These are phyloP conservation scores for Salix udensis DNA, from an alignment of 345 rosid genomes.

Conservation along the genomic window DNA sequence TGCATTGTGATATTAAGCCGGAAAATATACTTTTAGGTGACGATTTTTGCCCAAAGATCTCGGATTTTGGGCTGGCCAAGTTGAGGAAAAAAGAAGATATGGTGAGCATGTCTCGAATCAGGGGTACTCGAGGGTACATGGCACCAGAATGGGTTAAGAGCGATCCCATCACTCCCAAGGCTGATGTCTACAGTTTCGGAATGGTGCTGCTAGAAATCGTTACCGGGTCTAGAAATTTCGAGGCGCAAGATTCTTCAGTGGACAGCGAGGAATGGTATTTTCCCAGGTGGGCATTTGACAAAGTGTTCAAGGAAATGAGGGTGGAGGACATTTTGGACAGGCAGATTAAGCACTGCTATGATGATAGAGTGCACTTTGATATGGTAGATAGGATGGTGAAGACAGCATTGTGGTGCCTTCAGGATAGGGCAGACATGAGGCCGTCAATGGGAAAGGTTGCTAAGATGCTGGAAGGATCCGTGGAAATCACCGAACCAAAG, in stretches of 20 bases:
- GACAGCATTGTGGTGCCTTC: constrained; percentile 74
- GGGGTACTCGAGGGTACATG: constrained; percentile 73
- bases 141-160: constrained; percentile 63
- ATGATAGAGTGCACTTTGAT: constrained; percentile 43
- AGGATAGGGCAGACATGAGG: constrained; percentile 53
- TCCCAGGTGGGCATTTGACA: constrained; percentile 67
- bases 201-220: constrained; percentile 65
- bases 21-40: constrained; percentile 31
- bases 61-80: constrained; percentile 47
- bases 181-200: constrained; percentile 69
- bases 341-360: constrained; percentile 50
- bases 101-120: constrained; percentile 59
- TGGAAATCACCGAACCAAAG: constrained; percentile 61
- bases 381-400: constrained; percentile 68
- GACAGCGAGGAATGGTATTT: constrained; percentile 64
- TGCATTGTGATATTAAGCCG: constrained; percentile 34
- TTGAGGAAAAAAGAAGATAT: constrained; percentile 59
- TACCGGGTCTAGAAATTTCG: constrained; percentile 51
- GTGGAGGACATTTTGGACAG: constrained; percentile 65
- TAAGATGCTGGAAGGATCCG: constrained; percentile 74
- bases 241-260: constrained; percentile 40
- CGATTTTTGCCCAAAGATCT: constrained; percentile 32
- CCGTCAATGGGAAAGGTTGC: constrained; percentile 75
- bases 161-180: constrained; percentile 59
- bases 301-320: constrained; percentile 53